Percentiles rank a stretch among this genome's conserved stretches.
These are phyloP conservation scores for Gaertneriomyces semiglobifer DNA, from an alignment of 192 early-diverging fungal genomes.

Conservation along the genomic window DNA sequence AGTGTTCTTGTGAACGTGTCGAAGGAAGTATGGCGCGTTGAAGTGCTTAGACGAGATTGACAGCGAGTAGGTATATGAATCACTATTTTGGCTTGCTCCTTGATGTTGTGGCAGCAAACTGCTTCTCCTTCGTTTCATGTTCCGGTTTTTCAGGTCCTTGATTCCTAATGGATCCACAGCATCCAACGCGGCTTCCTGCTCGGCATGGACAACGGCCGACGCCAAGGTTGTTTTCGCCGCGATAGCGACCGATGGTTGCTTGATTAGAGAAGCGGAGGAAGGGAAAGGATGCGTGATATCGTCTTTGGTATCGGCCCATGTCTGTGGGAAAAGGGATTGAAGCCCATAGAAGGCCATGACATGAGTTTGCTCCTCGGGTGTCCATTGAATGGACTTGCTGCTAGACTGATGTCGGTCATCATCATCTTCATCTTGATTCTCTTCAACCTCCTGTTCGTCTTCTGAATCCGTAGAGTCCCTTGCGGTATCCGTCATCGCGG, in stretches of 20 bases:
- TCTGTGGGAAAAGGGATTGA: conserved; percentile 33
- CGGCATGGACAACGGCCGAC: not conserved
- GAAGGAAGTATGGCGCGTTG: conserved; percentile 71
- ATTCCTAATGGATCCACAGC: conserved; percentile 47
- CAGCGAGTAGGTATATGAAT: conserved; percentile 19
- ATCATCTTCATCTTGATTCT: conserved; percentile 2
- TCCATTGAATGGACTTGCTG: conserved; percentile 11
- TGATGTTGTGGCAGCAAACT: not conserved
- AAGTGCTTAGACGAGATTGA: conserved; percentile 58
- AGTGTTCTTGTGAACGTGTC: conserved; percentile 79
- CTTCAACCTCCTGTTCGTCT: too few relatives aligned
- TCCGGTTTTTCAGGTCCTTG: conserved; percentile 38
- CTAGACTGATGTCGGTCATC: conserved; percentile 3
- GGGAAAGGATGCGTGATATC: not conserved
- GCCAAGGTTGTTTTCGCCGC: too few relatives aligned
- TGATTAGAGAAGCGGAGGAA: not conserved
- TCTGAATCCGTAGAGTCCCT: too few relatives aligned
- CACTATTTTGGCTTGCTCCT: not conserved
- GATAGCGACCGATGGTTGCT: not conserved
- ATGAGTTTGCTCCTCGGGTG: conserved; percentile 31
- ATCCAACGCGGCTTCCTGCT: conserved; percentile 29
- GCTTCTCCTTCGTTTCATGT: not conserved
- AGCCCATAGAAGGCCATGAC: conserved; percentile 46
- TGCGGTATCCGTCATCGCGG: too few relatives aligned
- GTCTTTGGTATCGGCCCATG: conserved; percentile 35